These are phyloP conservation scores for Trichoderma koningiopsis DNA, from an alignment of 2,329 filamentous ascomycete genomes.

Conservation along the genomic window DNA sequence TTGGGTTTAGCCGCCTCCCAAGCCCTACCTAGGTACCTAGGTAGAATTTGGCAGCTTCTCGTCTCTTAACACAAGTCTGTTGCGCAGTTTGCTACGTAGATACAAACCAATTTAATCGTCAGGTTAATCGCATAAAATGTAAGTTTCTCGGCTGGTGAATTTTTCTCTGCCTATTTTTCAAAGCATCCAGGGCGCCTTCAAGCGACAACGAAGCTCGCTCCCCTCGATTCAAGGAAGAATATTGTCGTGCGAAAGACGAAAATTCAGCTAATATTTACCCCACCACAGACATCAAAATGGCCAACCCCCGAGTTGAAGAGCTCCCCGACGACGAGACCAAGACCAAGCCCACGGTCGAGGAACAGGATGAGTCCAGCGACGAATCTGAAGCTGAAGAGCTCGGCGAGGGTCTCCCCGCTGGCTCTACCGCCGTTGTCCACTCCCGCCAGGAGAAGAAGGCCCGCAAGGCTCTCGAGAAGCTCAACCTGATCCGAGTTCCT, in stretches of 20 bases:
- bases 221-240: conserved; percentile 20
- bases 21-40: conserved; percentile 39
- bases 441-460: conserved; percentile 99
- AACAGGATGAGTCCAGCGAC: conserved; percentile 72
- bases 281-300: conserved; percentile 67
- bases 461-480: conserved; percentile 98
- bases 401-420: conserved; percentile 77
- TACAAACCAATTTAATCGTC: conserved; percentile 37
- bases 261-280: conserved; percentile 34
- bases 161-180: neutral
- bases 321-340: conserved; percentile 87
- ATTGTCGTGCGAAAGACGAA: conserved; percentile 30
- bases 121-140: conserved; percentile 43
- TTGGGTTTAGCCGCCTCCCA: conserved; percentile 45
- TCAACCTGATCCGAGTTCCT: conserved; percentile 92
- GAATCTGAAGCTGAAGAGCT: conserved; percentile 82
- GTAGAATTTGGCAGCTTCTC: conserved; percentile 44
- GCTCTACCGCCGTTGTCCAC: conserved; percentile 88
- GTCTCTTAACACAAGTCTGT: conserved; percentile 46
- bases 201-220: neutral
- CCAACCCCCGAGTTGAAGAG: conserved; percentile 97
- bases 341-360: conserved; percentile 72
- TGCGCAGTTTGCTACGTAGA: conserved; percentile 34
- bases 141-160: conserved; percentile 26
- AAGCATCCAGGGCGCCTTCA: conserved; percentile 4